Conservation (phyloP, 495 filamentous ascomycete species). For the Baudoinia panamericana region DNA sequence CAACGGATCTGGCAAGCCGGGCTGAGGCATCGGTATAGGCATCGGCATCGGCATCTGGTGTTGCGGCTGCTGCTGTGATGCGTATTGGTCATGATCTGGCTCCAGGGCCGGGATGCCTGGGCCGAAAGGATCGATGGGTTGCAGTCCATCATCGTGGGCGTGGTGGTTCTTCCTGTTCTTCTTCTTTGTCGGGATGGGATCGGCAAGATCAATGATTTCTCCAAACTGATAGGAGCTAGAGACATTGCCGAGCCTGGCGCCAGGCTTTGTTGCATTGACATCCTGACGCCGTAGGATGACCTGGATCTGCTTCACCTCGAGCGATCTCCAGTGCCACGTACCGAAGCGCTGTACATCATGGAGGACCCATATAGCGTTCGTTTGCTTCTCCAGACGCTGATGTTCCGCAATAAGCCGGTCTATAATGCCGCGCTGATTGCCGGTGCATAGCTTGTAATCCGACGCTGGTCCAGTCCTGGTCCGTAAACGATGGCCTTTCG, state of each 20-base stretch:
- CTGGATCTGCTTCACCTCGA: slow-evolving; percentile 1
- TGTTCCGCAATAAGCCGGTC: slow-evolving; percentile 3
- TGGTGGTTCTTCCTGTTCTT: neutral
- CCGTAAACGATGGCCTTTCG: neutral
- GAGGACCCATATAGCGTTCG: slow-evolving; percentile 4
- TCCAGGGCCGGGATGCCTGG: neutral
- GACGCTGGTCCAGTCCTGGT: neutral
- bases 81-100: neutral
- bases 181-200: slow-evolving; percentile 2
- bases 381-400: slow-evolving; percentile 1
- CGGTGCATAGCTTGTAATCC: neutral
- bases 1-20: neutral
- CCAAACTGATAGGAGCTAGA: neutral
- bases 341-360: slow-evolving; percentile 1
- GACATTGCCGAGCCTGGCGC: neutral
- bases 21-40: neutral
- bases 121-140: neutral
- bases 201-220: slow-evolving; percentile 11
- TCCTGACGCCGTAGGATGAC: slow-evolving; percentile 6
- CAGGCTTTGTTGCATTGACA: neutral
- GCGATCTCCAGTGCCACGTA: neutral
- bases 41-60: neutral
- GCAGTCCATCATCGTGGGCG: neutral
- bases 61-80: neutral
- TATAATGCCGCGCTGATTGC: slow-evolving; percentile 9